These are phyloP conservation scores for Paramecium biaurelia DNA, from an alignment of 73 alveolate genomes.

Conservation along the genomic window DNA sequence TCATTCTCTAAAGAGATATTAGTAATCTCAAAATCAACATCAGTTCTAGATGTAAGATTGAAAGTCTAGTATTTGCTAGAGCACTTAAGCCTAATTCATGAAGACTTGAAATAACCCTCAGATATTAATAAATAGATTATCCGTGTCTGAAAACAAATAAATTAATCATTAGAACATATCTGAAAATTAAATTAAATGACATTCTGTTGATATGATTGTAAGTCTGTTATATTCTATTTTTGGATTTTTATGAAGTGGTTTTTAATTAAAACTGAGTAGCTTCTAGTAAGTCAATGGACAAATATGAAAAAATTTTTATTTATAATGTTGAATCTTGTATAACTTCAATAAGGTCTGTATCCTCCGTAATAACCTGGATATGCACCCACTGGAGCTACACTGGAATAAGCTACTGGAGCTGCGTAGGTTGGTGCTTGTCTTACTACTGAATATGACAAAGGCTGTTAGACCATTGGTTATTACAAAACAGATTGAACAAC, in stretches of 20 bases:
- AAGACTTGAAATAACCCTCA: neutral
- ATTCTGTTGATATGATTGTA: neutral
- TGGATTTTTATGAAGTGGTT: neutral
- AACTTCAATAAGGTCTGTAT: neutral
- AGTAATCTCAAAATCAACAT: neutral
- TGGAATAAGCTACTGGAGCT: neutral
- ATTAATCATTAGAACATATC: neutral
- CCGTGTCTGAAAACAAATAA: neutral
- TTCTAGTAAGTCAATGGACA: neutral
- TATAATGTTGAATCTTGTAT: neutral
- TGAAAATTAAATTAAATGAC: neutral
- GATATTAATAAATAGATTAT: neutral
- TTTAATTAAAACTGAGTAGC: neutral
- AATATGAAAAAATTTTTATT: neutral
- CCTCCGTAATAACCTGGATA: neutral
- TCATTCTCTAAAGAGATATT: neutral
- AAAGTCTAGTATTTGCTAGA: neutral
- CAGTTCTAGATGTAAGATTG: neutral
- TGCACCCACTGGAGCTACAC: neutral
- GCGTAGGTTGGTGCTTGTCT: conserved; percentile 2
- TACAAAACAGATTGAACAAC: neutral
- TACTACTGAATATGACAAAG: neutral
- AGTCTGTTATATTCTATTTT: neutral
- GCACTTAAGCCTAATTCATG: neutral
- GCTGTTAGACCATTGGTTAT: neutral